Evolutionary conservation across 345 rosid species (phyloP), one percentile per base, ranked within the genome.

Genomic region (Cardamine occulta): DNA sequence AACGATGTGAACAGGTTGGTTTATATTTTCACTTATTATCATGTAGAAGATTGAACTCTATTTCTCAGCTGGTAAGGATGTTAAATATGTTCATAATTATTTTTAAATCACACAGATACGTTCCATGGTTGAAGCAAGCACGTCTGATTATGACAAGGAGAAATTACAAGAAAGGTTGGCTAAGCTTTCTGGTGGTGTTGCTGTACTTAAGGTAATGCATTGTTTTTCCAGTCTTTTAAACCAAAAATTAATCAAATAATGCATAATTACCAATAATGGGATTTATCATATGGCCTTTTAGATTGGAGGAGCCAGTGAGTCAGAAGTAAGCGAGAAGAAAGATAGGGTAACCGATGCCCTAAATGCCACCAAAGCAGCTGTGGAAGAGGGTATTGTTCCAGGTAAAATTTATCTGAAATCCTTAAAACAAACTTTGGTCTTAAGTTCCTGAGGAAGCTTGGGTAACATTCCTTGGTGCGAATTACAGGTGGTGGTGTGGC

Each of bases 261-360:
- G 14, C 14, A 51, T 19, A 9, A 19, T 51, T 19, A 4, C 14
- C 28, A 19, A 49, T 51, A 4, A 2, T 66, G 60, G 63, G 66
- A 7, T 1, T 14, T 10, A 14, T 57, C 17, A n/a, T 1, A 34
- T 32, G 37, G 49, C n/a, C 7, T 23, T 49, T 32, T 83, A 95
- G 97, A 91, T 96, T 75, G 99, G 98, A 54, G 99, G 99, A 78
- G 98, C 98, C 9, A 96, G 99, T 81, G 98, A 95, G 80, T 82
- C 91, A 21, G 99, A 95, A 79, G 99, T 95, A 62, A 74, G 90
- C 60, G 99, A 95, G 82, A 96, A 89, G 88, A 96, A 96, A 79
- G 99, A 96, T 64, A 85, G 99, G 75, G 98, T 93, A 53, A 96
- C 95, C 0, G 98, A 96, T 88, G 99, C 99, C 19, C 73, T 96